Evolutionary conservation across 768 basidiomycete genomes (phyloP).

Genomic region (Mycena venus): DNA sequence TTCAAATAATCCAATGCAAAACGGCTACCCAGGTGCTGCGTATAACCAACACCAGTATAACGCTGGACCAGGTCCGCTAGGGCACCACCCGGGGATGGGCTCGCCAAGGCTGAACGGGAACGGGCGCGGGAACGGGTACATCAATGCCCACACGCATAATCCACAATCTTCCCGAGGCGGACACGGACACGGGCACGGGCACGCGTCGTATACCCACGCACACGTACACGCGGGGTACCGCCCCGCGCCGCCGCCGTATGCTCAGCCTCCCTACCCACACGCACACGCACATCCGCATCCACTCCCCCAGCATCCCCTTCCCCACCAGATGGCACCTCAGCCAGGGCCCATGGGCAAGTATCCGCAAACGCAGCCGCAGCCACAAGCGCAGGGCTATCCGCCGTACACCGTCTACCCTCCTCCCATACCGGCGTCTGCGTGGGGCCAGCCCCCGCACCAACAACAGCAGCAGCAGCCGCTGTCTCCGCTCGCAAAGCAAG

Average conservation of each 20-base stretch:
- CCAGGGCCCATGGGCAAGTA: too few species aligned
- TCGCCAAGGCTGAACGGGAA: background rate
- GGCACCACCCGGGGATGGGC: conserved; percentile 11
- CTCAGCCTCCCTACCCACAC: conserved; percentile 1
- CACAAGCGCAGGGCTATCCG: background rate
- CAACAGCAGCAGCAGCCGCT: background rate
- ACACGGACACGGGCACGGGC: background rate
- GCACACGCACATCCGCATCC: too few species aligned
- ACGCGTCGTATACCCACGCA: background rate
- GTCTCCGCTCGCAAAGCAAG: conserved; percentile 19
- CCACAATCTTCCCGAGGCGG: conserved; percentile 15
- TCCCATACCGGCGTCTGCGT: background rate
- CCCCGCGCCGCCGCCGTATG: conserved; percentile 18
- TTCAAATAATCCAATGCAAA: background rate
- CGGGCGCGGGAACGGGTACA: background rate
- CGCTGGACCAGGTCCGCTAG: too few species aligned
- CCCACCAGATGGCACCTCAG: too few species aligned
- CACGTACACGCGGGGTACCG: conserved; percentile 8
- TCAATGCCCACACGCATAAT: background rate
- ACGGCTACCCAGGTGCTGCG: background rate
- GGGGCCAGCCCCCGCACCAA: background rate
- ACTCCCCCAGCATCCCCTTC: too few species aligned
- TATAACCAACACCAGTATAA: background rate
- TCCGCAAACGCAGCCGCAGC: background rate
- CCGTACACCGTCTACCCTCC: conserved; percentile 3